Conservation (phyloP, 192 early-diverging fungal species). For the Coemansia sp. region DNA sequence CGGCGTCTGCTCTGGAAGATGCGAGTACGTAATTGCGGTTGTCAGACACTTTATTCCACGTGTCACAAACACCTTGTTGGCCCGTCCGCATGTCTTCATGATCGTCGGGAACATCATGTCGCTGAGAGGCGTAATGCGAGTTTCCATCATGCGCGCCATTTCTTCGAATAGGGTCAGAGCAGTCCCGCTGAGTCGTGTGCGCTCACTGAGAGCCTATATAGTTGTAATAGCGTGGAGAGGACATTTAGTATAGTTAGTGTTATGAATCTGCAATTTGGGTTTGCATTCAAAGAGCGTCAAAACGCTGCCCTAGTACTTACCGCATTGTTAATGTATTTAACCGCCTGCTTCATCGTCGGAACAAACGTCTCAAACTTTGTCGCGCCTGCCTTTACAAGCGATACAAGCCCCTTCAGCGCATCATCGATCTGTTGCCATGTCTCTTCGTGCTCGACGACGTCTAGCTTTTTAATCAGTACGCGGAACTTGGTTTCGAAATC, state of each 20-base stretch:
- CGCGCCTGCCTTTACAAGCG: conserved; percentile 45
- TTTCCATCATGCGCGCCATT: conserved; percentile 59
- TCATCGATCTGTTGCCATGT: conserved; percentile 66
- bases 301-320: conserved; percentile 33
- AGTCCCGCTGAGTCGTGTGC: conserved; percentile 73
- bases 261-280: neutral
- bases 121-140: conserved; percentile 58
- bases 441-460: conserved; percentile 61
- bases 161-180: conserved; percentile 63
- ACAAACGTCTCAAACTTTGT: conserved; percentile 49
- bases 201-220: conserved; percentile 65
- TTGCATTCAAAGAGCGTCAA: neutral
- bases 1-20: conserved; percentile 55
- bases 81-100: conserved; percentile 63
- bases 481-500: conserved; percentile 51
- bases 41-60: conserved; percentile 61
- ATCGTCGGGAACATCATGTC: conserved; percentile 63
- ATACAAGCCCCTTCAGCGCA: conserved; percentile 53
- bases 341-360: conserved; percentile 50
- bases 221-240: neutral
- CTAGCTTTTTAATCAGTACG: conserved; percentile 37
- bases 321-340: conserved; percentile 50
- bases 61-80: conserved; percentile 73
- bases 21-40: conserved; percentile 59
- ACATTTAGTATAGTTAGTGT: neutral